A percentile compares a stretch with the other conserved stretches of the same genome.
Conservation (phyloP, 495 filamentous ascomycete genomes). For the Tuber aestivum region DNA sequence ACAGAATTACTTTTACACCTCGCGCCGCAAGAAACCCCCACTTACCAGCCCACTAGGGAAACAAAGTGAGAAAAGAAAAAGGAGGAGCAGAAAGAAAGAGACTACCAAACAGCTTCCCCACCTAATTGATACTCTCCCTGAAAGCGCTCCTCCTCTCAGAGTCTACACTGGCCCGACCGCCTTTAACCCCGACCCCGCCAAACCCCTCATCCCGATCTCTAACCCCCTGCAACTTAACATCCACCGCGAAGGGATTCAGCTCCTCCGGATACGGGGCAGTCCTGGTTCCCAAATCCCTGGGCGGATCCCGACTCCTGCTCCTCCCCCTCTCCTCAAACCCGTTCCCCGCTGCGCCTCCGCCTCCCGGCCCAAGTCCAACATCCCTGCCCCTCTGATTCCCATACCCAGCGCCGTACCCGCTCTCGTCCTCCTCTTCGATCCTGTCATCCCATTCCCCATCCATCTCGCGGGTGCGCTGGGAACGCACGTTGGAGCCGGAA, state of each 20-base stretch:
- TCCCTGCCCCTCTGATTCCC: slow-evolving; percentile 8
- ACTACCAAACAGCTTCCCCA: not conserved
- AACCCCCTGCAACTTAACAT: slow-evolving; percentile 18
- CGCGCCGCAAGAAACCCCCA: not conserved
- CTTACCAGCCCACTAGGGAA: not conserved
- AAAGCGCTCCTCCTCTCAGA: slow-evolving; percentile 55
- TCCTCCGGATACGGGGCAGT: slow-evolving; percentile 24
- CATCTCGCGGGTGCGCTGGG: slow-evolving; percentile 39
- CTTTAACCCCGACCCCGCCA: slow-evolving; percentile 42
- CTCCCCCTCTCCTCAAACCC: slow-evolving; percentile 40
- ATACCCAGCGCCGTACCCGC: slow-evolving; percentile 23
- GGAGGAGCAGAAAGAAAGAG: not conserved
- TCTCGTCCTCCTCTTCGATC: slow-evolving; percentile 50
- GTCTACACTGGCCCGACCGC: slow-evolving; percentile 45
- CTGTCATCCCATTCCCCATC: slow-evolving; percentile 55
- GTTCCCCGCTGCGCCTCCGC: slow-evolving; percentile 10
- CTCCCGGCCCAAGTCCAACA: slow-evolving; percentile 3
- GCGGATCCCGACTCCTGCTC: slow-evolving; percentile 39
- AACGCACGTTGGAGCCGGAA: slow-evolving; percentile 37
- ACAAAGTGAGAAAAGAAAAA: not conserved
- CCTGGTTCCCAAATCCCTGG: slow-evolving; percentile 12
- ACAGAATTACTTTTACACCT: not conserved
- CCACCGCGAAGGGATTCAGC: slow-evolving; percentile 35
- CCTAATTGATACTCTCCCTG: slow-evolving; percentile 45
- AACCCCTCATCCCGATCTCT: slow-evolving; percentile 38